Base-by-base conservation (phyloP, 768 basidiomycete genomes). In the Pleurotus eryngii region DNA sequence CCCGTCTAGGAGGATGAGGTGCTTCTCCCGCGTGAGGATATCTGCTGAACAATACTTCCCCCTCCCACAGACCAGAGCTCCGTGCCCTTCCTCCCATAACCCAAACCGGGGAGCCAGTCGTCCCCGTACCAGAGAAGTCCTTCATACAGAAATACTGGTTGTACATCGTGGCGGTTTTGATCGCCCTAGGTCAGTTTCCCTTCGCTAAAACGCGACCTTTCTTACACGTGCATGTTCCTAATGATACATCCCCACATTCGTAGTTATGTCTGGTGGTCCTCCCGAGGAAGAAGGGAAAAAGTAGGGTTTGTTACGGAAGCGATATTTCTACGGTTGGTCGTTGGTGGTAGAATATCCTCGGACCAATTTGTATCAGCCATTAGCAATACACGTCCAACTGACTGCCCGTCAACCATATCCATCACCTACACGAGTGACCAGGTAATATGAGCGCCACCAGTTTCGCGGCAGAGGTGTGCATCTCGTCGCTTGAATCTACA, bases 91-190 rank as follows among this genome's bases (percentile, higher is more conserved):
- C 87, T 7, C 84, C 82, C 4, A 68, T 92, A 20, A 84, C 83
- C n/a, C 91, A 91, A 43, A 18, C 55, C 27, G 43, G 43, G 46
- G 80, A 84, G 64, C 80, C 83, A 17, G 74, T 89, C 20, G 68
- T 76, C 57, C 81, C 85, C 0, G 67, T 74, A 35, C 79, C 81
- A 0, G 91, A 95, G 66, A 89, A 93, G 70, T 74, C 84, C 9
- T 92, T 95, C 70, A 57, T 94, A 42, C 89, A 92, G 65, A 95
- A 94, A 68, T 95, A 95, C 70, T 95, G 94, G 94, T 76, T 94
- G 70, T 94, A 93, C 64, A 81, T 92, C 38, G 73, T 79, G 42
- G 77, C 84, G 3, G 68, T 82, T 45, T 68, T 87, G 8, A 65
- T 88, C 15, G 81, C 84, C 45, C 64, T 89, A 15, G 54, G 87